Conservation (phyloP, 1,284 basidiomycete species). For the Rhodotorula sp. region DNA sequence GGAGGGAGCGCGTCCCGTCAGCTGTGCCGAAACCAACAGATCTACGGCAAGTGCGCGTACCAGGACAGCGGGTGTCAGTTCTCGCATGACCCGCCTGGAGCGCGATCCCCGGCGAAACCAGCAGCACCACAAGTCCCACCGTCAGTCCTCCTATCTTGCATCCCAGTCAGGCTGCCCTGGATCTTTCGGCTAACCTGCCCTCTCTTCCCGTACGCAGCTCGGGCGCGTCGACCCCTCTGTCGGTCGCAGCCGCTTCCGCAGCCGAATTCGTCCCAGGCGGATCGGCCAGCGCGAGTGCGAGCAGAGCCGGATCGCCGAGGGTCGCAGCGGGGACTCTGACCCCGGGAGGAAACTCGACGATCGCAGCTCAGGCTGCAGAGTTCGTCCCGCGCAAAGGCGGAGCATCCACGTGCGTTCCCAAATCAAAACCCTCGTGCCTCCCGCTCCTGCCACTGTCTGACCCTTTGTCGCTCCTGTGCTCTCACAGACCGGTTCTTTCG, state of each 20-base stretch:
- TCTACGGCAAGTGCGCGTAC: constrained; percentile 42
- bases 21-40: constrained; percentile 40
- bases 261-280: constrained; percentile 41
- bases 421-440: background rate
- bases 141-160: background rate
- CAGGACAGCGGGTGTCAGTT: constrained; percentile 37
- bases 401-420: constrained; percentile 24
- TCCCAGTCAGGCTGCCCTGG: background rate
- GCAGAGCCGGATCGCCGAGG: background rate
- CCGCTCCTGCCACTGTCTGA: background rate
- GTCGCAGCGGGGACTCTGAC: background rate
- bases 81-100: constrained; percentile 27
- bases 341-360: background rate
- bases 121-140: background rate
- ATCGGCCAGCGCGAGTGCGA: background rate
- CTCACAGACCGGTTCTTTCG: constrained; percentile 23
- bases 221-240: constrained; percentile 24
- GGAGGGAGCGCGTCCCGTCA: background rate
- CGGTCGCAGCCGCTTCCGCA: constrained; percentile 29
- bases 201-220: background rate
- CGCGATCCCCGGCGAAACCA: background rate
- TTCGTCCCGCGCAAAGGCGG: constrained; percentile 28
- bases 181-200: background rate
- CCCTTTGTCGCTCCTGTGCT: background rate
- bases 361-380: constrained; percentile 25